These are phyloP conservation scores for Rubus parviflorus DNA, from an alignment of 306 rosid genomes.

Conservation along the genomic window DNA sequence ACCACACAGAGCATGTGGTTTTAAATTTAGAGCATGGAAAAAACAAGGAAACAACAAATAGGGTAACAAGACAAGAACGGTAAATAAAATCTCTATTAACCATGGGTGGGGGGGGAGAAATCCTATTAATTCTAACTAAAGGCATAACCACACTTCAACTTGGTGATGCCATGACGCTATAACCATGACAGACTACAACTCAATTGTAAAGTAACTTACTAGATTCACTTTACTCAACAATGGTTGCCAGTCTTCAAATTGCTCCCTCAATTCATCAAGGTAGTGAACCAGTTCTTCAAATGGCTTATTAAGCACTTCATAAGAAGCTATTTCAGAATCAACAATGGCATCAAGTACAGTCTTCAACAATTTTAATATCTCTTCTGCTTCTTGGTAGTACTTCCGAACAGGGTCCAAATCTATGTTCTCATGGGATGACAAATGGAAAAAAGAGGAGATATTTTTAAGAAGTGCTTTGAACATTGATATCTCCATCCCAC, in stretches of 20 bases:
- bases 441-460: constrained; percentile 69
- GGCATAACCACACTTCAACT: constrained; percentile 7
- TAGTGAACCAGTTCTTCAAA: constrained; percentile 64
- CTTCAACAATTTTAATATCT: constrained; percentile 76
- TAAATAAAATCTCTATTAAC: not conserved
- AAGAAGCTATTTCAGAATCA: constrained; percentile 63
- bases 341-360: constrained; percentile 70
- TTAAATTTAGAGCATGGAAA: not conserved
- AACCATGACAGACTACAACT: constrained; percentile 16
- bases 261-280: constrained; percentile 71
- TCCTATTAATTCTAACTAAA: not conserved
- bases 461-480: constrained; percentile 61
- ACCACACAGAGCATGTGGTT: constrained; percentile 1
- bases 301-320: constrained; percentile 60
- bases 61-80: not conserved
- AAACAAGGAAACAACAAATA: constrained; percentile 7
- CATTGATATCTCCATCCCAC: constrained; percentile 83
- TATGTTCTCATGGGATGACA: constrained; percentile 59
- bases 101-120: not conserved
- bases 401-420: constrained; percentile 60
- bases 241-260: constrained; percentile 71
- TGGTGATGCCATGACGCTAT: constrained; percentile 18
- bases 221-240: constrained; percentile 86
- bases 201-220: constrained; percentile 57
- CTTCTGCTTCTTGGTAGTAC: constrained; percentile 73